These are phyloP conservation scores for Rhizopus arrhizus DNA, from an alignment of 371 early-diverging fungal genomes.

Conservation along the genomic window DNA sequence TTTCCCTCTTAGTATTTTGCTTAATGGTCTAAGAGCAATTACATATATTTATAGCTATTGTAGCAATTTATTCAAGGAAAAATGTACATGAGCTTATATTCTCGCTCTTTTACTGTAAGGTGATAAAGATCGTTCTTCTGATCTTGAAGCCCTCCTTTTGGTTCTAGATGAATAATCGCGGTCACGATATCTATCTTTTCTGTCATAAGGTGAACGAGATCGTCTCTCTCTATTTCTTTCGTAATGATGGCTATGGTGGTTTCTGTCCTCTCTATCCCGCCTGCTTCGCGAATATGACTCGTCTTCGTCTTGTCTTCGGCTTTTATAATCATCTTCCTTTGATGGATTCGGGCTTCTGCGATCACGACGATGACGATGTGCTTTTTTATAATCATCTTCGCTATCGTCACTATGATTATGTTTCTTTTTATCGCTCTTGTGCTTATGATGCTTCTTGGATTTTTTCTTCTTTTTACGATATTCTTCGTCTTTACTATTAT, in stretches of 20 bases:
- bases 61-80: background rate
- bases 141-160: background rate
- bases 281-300: background rate
- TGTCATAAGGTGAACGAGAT: background rate
- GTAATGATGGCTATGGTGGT: background rate
- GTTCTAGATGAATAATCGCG: background rate
- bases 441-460: constrained; percentile 45
- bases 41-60: background rate
- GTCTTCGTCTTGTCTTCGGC: background rate
- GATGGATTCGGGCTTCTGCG: background rate
- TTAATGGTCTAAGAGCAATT: background rate
- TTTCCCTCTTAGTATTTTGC: no score
- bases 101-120: background rate
- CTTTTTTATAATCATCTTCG: constrained; percentile 20
- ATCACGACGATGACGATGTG: constrained; percentile 12
- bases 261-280: constrained; percentile 7
- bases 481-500: constrained; percentile 24
- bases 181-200: background rate
- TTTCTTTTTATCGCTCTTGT: constrained; percentile 32
- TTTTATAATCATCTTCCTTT: background rate
- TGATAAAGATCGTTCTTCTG: background rate
- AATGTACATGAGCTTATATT: background rate
- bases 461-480: constrained; percentile 40
- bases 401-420: constrained; percentile 23
- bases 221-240: constrained; percentile 8